A percentile compares a stretch with the other conserved stretches of the same genome.
Evolutionary conservation across 2,329 filamentous ascomycete species (phyloP).

Genomic region (Nemania diffusa): DNA sequence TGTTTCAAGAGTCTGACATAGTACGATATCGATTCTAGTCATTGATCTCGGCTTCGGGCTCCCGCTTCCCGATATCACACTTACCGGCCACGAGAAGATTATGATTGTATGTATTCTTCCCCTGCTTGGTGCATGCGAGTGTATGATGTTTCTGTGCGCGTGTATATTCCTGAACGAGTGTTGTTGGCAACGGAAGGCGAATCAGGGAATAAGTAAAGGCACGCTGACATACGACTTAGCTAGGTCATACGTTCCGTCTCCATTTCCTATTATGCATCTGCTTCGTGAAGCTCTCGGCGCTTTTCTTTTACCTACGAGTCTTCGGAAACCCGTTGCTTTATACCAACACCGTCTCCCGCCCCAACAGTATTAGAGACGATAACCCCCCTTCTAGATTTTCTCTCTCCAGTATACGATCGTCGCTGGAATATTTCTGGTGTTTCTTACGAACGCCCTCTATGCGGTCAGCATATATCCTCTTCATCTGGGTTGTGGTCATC

Average conservation of each 20-base stretch:
- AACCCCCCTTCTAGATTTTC: background rate
- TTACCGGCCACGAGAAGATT: background rate
- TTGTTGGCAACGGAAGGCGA: background rate
- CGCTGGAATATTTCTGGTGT: background rate
- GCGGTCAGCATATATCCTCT: constrained; percentile 26
- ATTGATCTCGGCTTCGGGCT: constrained; percentile 28
- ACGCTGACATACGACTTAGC: constrained; percentile 29
- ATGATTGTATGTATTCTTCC: background rate
- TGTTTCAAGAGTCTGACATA: background rate
- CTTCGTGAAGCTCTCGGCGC: constrained; percentile 50
- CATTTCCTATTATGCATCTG: constrained; percentile 48
- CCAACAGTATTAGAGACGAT: background rate
- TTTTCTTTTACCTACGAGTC: constrained; percentile 51
- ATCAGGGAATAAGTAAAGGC: background rate
- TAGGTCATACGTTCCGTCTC: constrained; percentile 49
- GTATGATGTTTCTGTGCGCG: background rate
- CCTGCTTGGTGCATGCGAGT: background rate
- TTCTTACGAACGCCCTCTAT: background rate
- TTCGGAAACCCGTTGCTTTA: constrained; percentile 37
- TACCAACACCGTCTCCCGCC: constrained; percentile 18
- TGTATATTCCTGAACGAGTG: background rate
- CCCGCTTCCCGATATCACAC: background rate
- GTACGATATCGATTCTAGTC: background rate
- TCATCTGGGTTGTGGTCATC: constrained; percentile 42
- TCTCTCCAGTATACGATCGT: background rate